phyloP scores from a whole-genome alignment of 169 alveolate genomes.

The Plasmodium vinckei region DNA sequence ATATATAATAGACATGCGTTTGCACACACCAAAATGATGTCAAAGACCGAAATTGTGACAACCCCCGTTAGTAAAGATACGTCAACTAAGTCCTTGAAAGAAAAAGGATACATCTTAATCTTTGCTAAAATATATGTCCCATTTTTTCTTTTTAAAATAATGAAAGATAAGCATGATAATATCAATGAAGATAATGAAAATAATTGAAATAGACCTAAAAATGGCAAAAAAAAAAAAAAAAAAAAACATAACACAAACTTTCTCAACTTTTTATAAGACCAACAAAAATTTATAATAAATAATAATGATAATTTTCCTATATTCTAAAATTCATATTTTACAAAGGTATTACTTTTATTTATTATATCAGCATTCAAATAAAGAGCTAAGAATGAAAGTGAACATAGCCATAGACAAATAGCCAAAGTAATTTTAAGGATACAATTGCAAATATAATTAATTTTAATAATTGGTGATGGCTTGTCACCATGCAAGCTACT shows the following conservation, averaged over 20 bases:
- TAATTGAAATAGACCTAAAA: conserved; percentile 18
- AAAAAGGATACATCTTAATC: conserved; percentile 65
- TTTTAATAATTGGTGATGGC: conserved; percentile 32
- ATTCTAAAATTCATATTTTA: background rate
- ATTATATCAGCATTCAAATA: conserved; percentile 9
- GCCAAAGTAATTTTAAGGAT: conserved; percentile 31
- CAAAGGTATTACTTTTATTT: conserved; percentile 24
- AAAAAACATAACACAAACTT: background rate
- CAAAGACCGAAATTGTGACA: conserved; percentile 59
- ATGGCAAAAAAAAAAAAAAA: background rate
- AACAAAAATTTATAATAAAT: background rate
- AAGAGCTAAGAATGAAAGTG: conserved; percentile 1
- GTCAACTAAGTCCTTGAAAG: conserved; percentile 58
- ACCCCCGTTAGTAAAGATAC: conserved; percentile 46
- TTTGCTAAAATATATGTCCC: conserved; percentile 51
- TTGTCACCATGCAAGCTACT: conserved; percentile 45
- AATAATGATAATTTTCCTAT: no score
- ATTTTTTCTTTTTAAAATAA: conserved; percentile 41
- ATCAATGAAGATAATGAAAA: conserved; percentile 24
- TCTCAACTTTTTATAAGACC: background rate
- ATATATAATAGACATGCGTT: background rate
- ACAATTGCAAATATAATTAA: conserved; percentile 22
- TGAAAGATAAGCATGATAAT: conserved; percentile 29
- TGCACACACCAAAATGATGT: conserved; percentile 24
- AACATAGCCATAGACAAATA: conserved; percentile 8